Base-by-base conservation (phyloP, 2,329 filamentous ascomycete genomes). In the Ceratocystis alfenasii region DNA sequence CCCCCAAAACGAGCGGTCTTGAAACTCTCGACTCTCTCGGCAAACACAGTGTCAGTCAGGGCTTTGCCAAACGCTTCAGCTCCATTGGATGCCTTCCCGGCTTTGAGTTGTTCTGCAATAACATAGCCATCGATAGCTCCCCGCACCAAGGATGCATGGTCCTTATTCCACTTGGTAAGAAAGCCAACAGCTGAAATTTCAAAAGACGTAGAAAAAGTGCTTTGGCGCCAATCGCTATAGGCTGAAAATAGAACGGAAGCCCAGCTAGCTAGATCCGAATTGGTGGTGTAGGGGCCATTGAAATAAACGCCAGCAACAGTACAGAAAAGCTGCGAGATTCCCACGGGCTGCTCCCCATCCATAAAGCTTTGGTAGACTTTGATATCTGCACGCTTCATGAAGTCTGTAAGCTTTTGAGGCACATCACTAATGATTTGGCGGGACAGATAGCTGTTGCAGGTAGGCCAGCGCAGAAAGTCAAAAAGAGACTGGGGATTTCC, bases 51-150 rank as follows among this genome's bases (percentile, higher is more conserved):
- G 36, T 3, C 60, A 2, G 20, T 7, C 22, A 41, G 17, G 33
- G 41, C 50, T 53, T 22, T 67, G 6, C 25, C 20, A 41, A 53
- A 63, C 20, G 33, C 48, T 7, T 60, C 33, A 20, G 36, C 60
- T 41, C 63, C 46, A 45, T 41, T 41, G 1, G 44, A 20, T 17
- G 46, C 30, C 30, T 45, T 36, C 15, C 55, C 10, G 2, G 53
- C 45, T 28, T 41, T 62, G 33, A 50, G 17, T 7, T 65, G 46
- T 25, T 25, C 28, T 8, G 57, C 57, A n/a, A 62, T 48, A n/a
- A 67, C 46, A 20, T 65, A 67, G 46, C 63, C 63, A 41, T 67
- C 59, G 15, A 67, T 61, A 53, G 63, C 66, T 41, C 28, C 60
- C 3, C 55, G 50, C n/a, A 65, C 41, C 20, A 50, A 48, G 2